Evolutionary conservation across 2,329 filamentous ascomycete genomes (phyloP).

Genomic region (Beauveria australis): DNA sequence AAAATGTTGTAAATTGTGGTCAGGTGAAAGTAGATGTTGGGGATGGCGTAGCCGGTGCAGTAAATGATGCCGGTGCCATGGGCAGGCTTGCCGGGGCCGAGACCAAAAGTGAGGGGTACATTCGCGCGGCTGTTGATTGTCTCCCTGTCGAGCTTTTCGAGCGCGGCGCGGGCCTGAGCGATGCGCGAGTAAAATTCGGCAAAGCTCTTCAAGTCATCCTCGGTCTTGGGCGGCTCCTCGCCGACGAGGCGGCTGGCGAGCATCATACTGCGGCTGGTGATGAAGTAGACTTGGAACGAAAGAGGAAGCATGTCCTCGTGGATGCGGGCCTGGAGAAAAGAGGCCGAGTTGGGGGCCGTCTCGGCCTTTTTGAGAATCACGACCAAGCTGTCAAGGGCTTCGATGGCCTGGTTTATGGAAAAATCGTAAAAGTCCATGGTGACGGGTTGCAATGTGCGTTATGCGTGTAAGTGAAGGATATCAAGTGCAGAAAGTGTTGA

Average conservation of each 20-base stretch:
- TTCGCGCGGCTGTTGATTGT: conserved; percentile 24
- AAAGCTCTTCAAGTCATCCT: conserved; percentile 22
- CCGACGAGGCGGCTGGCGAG: conserved; percentile 26
- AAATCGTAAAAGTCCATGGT: conserved; percentile 35
- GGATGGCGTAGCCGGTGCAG: conserved; percentile 39
- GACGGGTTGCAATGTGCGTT: conserved; percentile 4
- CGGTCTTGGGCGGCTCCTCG: conserved; percentile 18
- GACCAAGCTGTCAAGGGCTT: conserved; percentile 24
- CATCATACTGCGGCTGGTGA: conserved; percentile 23
- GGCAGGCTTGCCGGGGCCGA: conserved; percentile 23
- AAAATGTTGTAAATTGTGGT: conserved; percentile 52
- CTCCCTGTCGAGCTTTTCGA: conserved; percentile 26
- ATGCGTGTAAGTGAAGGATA: not conserved
- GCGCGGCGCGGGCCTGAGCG: conserved; percentile 19
- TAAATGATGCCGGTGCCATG: conserved; percentile 30
- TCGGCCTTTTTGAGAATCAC: conserved; percentile 30
- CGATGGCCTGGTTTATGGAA: conserved; percentile 24
- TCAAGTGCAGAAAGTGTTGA: not conserved
- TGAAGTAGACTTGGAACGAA: conserved; percentile 30
- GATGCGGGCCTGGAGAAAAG: conserved; percentile 26
- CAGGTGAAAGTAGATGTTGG: conserved; percentile 59
- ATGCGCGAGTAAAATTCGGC: conserved; percentile 29
- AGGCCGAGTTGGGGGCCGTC: conserved; percentile 22
- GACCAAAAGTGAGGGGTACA: conserved; percentile 21
- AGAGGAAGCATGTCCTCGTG: conserved; percentile 36